Base-by-base conservation (phyloP, 192 early-diverging fungal species). In the Backusella circina region DNA sequence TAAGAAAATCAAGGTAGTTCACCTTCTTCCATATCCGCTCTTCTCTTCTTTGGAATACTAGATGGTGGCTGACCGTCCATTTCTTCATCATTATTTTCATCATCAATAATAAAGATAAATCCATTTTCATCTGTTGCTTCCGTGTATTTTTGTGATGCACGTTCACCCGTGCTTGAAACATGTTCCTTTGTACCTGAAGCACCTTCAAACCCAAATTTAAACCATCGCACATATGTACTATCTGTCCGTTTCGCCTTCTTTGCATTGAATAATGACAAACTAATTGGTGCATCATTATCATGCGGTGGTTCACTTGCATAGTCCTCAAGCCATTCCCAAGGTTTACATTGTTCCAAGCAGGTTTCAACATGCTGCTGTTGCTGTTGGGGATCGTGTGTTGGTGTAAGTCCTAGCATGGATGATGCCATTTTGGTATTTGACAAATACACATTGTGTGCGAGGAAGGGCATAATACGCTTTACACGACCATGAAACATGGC, bases 311-410 rank as follows among this genome's bases (percentile, higher is more conserved):
- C 86, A 23, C 83, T 78, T 4, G 81, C 75, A 74, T 82, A 86
- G 28, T 88, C 86, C 50, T 88, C 86, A 21, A 88, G 78, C 86
- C 86, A 88, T 69, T 86, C 84, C 86, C 86, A 88, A 8, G 86
- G 86, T 44, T 80, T 74, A 21, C 84, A 83, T 35, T 84, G 84
- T 72, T 87, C 77, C 37, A 73, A 44, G 33, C 74, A 76, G 1
- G 26, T n/a, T 57, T 72, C 79, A 23, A 68, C 47, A 41, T 72
- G 80, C 18, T 41, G 72, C 36, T 54, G 71, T 5, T 75, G 73
- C 31, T 77, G 69, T 41, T 37, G 72, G 44, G 57, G 77, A 9
- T 74, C 72, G 38, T 50, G 61, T 13, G 71, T 64, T 16, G 73
- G 47, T n/a, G 69, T 39, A 26, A 54, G 44, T 72, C 75, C 66